Evolutionary conservation across 495 filamentous ascomycete species (phyloP).

Genomic region (Trichoderma orchidacearum): DNA sequence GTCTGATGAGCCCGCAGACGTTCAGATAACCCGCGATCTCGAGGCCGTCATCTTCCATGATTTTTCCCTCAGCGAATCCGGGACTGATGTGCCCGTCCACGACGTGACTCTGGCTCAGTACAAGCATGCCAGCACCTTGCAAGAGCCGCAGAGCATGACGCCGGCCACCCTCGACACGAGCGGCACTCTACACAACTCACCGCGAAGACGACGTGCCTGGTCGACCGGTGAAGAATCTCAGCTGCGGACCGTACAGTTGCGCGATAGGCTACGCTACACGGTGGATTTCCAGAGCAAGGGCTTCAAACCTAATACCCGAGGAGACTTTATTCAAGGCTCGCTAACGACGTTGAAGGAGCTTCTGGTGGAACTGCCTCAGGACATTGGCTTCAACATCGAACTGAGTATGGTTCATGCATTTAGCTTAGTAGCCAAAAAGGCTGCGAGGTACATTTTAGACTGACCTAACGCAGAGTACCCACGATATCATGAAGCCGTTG

Average conservation of each 20-base stretch:
- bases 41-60: conserved; percentile 27
- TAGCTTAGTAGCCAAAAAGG: no score
- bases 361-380: conserved; percentile 15
- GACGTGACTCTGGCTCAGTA: conserved; percentile 23
- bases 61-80: conserved; percentile 23
- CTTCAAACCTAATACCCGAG: conserved; percentile 23
- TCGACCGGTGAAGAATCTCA: conserved; percentile 43
- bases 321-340: conserved; percentile 20
- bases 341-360: conserved; percentile 23
- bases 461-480: conserved; percentile 9
- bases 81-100: conserved; percentile 23
- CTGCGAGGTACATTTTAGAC: no score
- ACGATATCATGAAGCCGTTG: conserved; percentile 17
- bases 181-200: background rate
- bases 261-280: conserved; percentile 21
- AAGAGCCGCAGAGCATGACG: conserved; percentile 4
- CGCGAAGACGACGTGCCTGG: conserved; percentile 11
- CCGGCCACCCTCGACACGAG: background rate
- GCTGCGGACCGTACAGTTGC: conserved; percentile 4
- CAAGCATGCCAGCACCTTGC: conserved; percentile 2
- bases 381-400: conserved; percentile 24
- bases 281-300: conserved; percentile 18
- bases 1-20: conserved; percentile 12
- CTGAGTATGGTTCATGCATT: conserved; percentile 21
- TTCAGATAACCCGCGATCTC: conserved; percentile 26